Percentiles rank a stretch among this genome's conserved stretches.
Evolutionary conservation across 148 eudicot genomes (phyloP).

Genomic region (Tetragonia tetragonoides): DNA sequence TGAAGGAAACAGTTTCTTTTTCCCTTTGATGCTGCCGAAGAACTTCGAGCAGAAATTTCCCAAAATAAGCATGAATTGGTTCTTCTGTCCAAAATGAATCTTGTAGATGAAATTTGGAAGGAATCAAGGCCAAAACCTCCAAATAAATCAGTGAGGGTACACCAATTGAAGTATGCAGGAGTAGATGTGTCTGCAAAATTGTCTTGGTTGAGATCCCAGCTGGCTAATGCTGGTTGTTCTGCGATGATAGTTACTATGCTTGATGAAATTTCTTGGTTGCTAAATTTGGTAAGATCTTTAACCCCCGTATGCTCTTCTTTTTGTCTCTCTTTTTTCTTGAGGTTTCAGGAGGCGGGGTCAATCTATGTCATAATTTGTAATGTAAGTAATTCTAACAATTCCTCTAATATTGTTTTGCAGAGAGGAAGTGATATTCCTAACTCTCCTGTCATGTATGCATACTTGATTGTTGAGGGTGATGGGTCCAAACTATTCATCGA

Average conservation of each 20-base stretch:
- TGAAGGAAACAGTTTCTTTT: slow-evolving; percentile 99
- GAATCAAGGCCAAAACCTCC: slow-evolving; percentile 82
- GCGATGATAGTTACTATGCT: slow-evolving; percentile 83
- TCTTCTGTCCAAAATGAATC: slow-evolving; percentile 64
- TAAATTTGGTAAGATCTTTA: slow-evolving; percentile 67
- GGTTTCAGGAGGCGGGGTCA: neutral
- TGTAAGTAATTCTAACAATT: slow-evolving; percentile 7
- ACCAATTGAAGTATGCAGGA: slow-evolving; percentile 90
- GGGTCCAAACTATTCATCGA: slow-evolving; percentile 75
- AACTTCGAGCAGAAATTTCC: slow-evolving; percentile 71
- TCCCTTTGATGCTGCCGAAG: slow-evolving; percentile 89
- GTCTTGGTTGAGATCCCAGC: slow-evolving; percentile 70
- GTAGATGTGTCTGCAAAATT: slow-evolving; percentile 69
- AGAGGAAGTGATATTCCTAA: slow-evolving; percentile 93
- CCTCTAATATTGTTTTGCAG: slow-evolving; percentile 35
- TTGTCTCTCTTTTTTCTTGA: neutral
- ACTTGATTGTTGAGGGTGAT: slow-evolving; percentile 73
- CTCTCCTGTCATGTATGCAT: slow-evolving; percentile 93
- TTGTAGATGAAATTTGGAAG: slow-evolving; percentile 92
- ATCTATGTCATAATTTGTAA: slow-evolving; percentile 1
- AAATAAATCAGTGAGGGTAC: slow-evolving; percentile 59
- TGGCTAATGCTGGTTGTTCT: slow-evolving; percentile 60
- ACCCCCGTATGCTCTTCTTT: neutral
- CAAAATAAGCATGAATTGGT: slow-evolving; percentile 80
- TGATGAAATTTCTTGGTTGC: slow-evolving; percentile 94